Conservation (phyloP, 192 early-diverging fungal species). For the Coemansia sp. region DNA sequence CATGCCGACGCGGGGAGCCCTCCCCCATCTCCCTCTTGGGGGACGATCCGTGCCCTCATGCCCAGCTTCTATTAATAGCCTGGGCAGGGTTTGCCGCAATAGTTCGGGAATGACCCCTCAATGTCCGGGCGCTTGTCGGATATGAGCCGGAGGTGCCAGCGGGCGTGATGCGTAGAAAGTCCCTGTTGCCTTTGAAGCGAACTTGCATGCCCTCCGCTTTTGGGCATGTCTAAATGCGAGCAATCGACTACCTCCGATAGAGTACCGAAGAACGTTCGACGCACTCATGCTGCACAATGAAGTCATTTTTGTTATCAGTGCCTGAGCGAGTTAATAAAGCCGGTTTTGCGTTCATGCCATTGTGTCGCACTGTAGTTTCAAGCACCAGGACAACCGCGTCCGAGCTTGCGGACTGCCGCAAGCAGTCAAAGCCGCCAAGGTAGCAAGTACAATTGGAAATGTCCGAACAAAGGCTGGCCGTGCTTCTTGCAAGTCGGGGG, state of each 20-base stretch:
- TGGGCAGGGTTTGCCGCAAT: neutral
- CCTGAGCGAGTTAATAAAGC: neutral
- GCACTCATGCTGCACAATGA: slow-evolving; percentile 1
- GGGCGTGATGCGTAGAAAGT: neutral
- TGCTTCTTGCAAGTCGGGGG: neutral
- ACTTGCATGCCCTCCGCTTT: neutral
- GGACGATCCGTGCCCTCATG: neutral
- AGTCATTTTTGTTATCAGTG: neutral
- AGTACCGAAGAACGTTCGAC: neutral
- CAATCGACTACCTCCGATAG: neutral
- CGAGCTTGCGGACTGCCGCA: neutral
- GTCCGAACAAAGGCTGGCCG: neutral
- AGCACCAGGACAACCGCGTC: neutral
- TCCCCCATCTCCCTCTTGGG: neutral
- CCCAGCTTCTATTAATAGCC: slow-evolving; percentile 11
- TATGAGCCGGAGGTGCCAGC: neutral
- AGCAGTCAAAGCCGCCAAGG: neutral
- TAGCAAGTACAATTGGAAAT: neutral
- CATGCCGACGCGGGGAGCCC: neutral
- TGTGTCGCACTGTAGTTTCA: neutral
- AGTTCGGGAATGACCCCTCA: neutral
- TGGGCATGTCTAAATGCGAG: neutral
- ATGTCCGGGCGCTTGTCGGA: neutral
- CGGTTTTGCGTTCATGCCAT: neutral
- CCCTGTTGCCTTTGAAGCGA: neutral